Evolutionary conservation across 1,139 yeast species (phyloP).

Genomic region (Hemisphaericaspora xylanilytica): DNA sequence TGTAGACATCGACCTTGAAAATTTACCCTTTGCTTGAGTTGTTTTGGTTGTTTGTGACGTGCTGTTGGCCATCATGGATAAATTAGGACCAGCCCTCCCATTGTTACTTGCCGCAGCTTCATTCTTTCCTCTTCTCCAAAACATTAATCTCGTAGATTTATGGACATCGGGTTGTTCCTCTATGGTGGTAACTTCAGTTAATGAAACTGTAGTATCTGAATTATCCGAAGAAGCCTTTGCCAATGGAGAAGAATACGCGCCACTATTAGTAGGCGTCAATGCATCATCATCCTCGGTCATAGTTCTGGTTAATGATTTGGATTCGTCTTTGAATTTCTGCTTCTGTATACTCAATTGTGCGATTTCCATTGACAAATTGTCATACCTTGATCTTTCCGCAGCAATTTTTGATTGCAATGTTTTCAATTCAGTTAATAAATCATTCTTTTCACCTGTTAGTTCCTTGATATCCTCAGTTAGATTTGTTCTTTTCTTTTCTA

Average conservation of each 20-base stretch:
- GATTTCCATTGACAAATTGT: slow-evolving; percentile 29
- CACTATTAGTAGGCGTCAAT: slow-evolving; percentile 12
- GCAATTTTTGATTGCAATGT: slow-evolving; percentile 23
- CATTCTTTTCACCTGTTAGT: slow-evolving; percentile 28
- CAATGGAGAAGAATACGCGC: slow-evolving; percentile 23
- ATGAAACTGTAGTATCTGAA: background rate
- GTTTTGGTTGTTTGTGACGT: slow-evolving; percentile 7
- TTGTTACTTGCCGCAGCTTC: background rate
- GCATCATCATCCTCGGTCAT: slow-evolving; percentile 20
- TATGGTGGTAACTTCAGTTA: background rate
- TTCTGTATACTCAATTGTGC: slow-evolving; percentile 27
- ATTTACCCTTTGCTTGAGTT: slow-evolving; percentile 8
- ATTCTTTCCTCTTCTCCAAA: slow-evolving; percentile 52
- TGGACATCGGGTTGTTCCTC: slow-evolving; percentile 39
- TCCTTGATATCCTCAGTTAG: slow-evolving; percentile 30
- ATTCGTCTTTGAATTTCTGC: slow-evolving; percentile 16
- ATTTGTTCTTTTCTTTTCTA: slow-evolving; percentile 28
- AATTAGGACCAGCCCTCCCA: background rate
- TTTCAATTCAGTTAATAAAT: slow-evolving; percentile 25
- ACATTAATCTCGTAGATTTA: slow-evolving; percentile 47
- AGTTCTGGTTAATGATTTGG: background rate
- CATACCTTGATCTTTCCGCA: slow-evolving; percentile 26
- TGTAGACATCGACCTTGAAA: slow-evolving; percentile 47
- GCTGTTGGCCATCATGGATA: background rate
- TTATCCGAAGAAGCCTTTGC: slow-evolving; percentile 13